Conservation (phyloP, 495 filamentous ascomycete genomes). For the Gamarada debralockiae region DNA sequence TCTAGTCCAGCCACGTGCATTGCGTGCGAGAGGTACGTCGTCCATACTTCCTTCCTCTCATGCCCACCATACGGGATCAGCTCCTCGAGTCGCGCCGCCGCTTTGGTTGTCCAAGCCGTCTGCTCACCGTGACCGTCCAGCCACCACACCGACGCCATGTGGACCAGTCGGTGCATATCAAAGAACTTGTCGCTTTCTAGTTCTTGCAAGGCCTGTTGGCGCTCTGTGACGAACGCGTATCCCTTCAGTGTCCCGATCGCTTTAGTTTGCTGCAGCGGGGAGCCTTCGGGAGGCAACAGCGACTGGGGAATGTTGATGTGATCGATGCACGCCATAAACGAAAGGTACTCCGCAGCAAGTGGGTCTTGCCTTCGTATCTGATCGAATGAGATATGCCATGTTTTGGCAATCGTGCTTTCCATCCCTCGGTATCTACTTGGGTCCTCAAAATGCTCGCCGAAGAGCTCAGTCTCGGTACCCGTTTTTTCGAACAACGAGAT, state of each 20-base stretch:
- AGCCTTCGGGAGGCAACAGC: constrained; percentile 1
- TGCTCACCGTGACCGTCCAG: constrained; percentile 17
- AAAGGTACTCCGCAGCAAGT: constrained; percentile 35
- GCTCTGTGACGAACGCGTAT: constrained; percentile 21
- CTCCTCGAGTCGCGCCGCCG: constrained; percentile 2
- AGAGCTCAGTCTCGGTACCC: constrained; percentile 22
- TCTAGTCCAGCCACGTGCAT: neutral
- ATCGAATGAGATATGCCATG: constrained; percentile 37
- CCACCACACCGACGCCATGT: constrained; percentile 27
- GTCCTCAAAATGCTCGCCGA: constrained; percentile 39
- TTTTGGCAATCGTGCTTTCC: constrained; percentile 16
- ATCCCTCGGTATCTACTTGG: constrained; percentile 18
- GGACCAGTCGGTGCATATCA: constrained; percentile 33
- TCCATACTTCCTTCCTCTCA: constrained; percentile 1
- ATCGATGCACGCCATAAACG: constrained; percentile 40
- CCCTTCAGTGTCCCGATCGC: constrained; percentile 21
- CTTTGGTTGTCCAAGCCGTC: constrained; percentile 19
- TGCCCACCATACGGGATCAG: constrained; percentile 4
- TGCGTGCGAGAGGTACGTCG: constrained; percentile 6
- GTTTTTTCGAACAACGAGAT: constrained; percentile 13
- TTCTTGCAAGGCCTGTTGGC: neutral
- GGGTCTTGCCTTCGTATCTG: constrained; percentile 35
- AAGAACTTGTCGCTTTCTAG: constrained; percentile 4
- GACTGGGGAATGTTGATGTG: constrained; percentile 27
- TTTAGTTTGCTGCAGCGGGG: constrained; percentile 1